Conservation (phyloP, 495 filamentous ascomycete genomes). For the Xylaria castorea region DNA sequence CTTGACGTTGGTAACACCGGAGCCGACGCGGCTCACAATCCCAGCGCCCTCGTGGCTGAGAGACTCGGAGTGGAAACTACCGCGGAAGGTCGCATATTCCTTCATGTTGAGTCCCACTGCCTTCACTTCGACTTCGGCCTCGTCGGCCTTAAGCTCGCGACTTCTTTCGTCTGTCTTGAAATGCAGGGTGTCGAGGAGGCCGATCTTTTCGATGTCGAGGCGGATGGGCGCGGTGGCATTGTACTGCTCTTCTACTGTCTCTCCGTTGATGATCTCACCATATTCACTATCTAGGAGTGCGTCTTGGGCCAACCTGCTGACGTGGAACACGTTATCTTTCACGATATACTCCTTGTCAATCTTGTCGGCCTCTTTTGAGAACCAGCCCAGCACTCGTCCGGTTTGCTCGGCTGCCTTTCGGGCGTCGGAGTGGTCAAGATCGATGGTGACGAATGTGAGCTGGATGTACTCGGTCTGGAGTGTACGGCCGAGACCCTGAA, state of each 20-base stretch:
- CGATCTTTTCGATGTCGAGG: slow-evolving; percentile 39
- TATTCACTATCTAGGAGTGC: not conserved
- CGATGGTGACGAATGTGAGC: slow-evolving; percentile 9
- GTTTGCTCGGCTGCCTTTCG: slow-evolving; percentile 4
- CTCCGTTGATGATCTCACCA: not conserved
- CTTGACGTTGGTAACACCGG: slow-evolving; percentile 42
- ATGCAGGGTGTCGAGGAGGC: slow-evolving; percentile 50
- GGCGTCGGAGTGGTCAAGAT: not conserved
- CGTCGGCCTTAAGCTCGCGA: not conserved
- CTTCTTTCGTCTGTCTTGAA: slow-evolving; percentile 42
- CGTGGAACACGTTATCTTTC: slow-evolving; percentile 8
- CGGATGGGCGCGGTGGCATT: slow-evolving; percentile 3
- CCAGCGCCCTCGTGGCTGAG: slow-evolving; percentile 49
- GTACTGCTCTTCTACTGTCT: slow-evolving; percentile 9
- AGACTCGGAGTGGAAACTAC: slow-evolving; percentile 11
- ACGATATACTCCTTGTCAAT: slow-evolving; percentile 18
- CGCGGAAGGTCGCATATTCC: slow-evolving; percentile 13
- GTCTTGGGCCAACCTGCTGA: slow-evolving; percentile 5
- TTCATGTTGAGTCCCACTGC: slow-evolving; percentile 13
- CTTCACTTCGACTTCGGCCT: slow-evolving; percentile 13
- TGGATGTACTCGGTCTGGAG: slow-evolving; percentile 12
- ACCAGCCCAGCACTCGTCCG: not conserved
- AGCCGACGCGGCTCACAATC: slow-evolving; percentile 47
- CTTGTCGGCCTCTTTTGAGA: not conserved
- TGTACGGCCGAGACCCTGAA: slow-evolving; percentile 5